A percentile compares a stretch with the other conserved stretches of the same genome.
Conservation (phyloP, 768 basidiomycete species). For the Tremella mesenterica region DNA sequence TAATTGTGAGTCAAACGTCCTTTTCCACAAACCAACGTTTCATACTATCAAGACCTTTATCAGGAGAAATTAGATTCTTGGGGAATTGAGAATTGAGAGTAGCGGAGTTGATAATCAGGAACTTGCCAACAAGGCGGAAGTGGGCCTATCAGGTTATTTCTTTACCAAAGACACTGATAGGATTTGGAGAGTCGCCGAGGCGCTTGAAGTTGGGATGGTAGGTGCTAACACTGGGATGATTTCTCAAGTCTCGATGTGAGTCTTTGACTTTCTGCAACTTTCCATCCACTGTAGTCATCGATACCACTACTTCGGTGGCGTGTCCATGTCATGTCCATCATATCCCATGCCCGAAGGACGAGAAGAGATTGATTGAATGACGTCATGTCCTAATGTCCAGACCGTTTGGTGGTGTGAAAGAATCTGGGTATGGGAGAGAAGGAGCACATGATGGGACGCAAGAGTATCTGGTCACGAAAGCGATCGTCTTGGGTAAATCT, state of each 20-base stretch:
- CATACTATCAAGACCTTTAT: too few relatives aligned
- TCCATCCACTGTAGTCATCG: neutral
- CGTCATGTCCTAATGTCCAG: conserved; percentile 4
- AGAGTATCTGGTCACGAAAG: conserved; percentile 51
- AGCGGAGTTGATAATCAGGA: conserved; percentile 27
- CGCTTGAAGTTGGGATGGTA: conserved; percentile 83
- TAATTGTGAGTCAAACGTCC: conserved; percentile 52
- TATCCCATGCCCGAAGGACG: neutral
- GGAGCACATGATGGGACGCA: conserved; percentile 76
- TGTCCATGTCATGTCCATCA: neutral
- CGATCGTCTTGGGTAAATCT: conserved; percentile 27
- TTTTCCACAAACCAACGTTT: too few relatives aligned
- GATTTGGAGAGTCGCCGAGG: conserved; percentile 90
- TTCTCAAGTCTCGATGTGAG: conserved; percentile 38
- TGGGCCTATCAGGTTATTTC: conserved; percentile 91
- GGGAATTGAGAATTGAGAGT: neutral
- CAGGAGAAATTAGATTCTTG: too few relatives aligned
- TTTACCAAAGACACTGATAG: conserved; percentile 77
- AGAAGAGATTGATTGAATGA: neutral
- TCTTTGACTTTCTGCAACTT: neutral
- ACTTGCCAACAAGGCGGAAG: conserved; percentile 70
- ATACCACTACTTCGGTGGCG: neutral
- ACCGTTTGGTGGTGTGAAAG: conserved; percentile 45
- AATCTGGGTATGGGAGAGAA: conserved; percentile 80
- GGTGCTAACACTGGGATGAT: conserved; percentile 42